These are phyloP conservation scores for Endotrypanum monterogeii DNA, from an alignment of 208 protist genomes.

Conservation along the genomic window DNA sequence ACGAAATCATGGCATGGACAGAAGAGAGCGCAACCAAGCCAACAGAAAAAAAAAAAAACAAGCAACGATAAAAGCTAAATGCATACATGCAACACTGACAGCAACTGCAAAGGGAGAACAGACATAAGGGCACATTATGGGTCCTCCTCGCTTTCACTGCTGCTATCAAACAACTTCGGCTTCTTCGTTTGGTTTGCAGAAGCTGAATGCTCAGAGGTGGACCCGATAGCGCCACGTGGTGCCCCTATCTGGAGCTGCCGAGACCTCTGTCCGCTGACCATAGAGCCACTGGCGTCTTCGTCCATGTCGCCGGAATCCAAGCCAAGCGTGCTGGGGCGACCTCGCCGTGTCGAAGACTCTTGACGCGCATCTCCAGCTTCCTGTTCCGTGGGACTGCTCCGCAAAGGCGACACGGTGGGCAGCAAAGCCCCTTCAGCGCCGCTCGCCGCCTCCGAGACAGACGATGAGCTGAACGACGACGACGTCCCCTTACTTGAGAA, in stretches of 20 bases:
- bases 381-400: not conserved
- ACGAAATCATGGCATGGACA: no score
- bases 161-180: slow-evolving; percentile 41
- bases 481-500: not conserved
- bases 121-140: slow-evolving; percentile 2
- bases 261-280: not conserved
- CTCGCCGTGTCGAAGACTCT: not conserved
- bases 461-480: not conserved
- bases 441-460: not conserved
- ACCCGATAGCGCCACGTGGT: not conserved
- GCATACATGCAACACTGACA: not conserved
- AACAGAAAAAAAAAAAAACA: not conserved
- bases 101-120: not conserved
- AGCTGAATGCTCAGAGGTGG: not conserved
- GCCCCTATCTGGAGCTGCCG: not conserved
- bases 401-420: not conserved
- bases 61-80: not conserved
- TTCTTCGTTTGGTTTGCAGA: slow-evolving; percentile 14
- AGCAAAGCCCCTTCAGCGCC: not conserved
- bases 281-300: not conserved
- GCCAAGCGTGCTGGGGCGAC: slow-evolving; percentile 6
- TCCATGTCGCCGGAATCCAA: slow-evolving; percentile 15
- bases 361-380: not conserved
- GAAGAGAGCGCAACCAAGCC: no score
- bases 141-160: slow-evolving; percentile 17